Conservation (phyloP, 805 yeast species). For the Candida incommunis region DNA sequence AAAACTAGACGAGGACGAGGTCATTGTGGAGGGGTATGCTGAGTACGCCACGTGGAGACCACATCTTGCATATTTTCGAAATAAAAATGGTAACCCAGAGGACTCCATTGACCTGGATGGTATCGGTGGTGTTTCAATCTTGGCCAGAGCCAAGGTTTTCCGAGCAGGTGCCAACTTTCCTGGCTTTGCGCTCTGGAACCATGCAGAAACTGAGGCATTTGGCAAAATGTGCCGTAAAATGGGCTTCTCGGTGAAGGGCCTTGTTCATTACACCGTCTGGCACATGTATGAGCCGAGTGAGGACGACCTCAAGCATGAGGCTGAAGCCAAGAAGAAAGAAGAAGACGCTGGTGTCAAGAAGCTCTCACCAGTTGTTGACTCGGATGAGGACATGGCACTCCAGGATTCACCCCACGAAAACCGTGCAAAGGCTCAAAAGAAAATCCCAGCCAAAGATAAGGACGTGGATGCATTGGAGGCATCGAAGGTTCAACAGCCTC, state of each 20-base stretch:
- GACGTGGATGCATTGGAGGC: no score
- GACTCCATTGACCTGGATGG: slow-evolving; percentile 88
- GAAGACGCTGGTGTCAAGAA: not conserved
- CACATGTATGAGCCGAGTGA: slow-evolving; percentile 91
- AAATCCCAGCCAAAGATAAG: no score
- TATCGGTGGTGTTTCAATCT: slow-evolving; percentile 89
- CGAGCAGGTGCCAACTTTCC: slow-evolving; percentile 86
- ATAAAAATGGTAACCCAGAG: slow-evolving; percentile 71
- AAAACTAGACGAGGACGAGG: slow-evolving; percentile 74
- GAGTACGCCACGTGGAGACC: slow-evolving; percentile 98
- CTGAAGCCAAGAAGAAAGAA: slow-evolving; percentile 22
- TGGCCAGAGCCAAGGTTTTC: slow-evolving; percentile 75
- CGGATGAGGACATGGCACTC: no score
- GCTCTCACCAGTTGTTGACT: not conserved
- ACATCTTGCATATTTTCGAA: slow-evolving; percentile 83
- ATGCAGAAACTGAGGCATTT: slow-evolving; percentile 95
- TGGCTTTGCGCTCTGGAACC: slow-evolving; percentile 86
- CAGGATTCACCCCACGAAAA: no score
- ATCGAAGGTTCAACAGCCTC: no score
- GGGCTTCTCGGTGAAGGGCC: slow-evolving; percentile 78
- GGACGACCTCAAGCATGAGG: slow-evolving; percentile 65
- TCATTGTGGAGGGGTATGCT: slow-evolving; percentile 95
- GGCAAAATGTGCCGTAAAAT: slow-evolving; percentile 77
- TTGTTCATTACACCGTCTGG: slow-evolving; percentile 94
- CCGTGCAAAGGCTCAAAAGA: no score